Conservation (phyloP, 345 rosid genomes). For the Kernera saxatilis region DNA sequence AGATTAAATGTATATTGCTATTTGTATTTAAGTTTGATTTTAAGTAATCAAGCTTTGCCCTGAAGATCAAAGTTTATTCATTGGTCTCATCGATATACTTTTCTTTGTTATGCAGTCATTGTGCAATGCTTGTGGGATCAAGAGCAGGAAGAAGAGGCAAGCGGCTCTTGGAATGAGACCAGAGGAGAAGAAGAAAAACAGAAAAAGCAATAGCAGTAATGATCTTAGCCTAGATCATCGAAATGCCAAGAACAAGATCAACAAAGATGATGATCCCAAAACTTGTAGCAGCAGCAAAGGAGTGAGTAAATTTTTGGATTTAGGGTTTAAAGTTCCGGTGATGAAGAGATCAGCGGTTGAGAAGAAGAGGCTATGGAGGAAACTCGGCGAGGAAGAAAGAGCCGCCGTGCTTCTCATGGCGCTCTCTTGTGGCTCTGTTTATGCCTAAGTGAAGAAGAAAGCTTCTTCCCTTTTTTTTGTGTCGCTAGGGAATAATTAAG, state of each 20-base stretch:
- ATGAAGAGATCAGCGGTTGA: constrained; percentile 38
- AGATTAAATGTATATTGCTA: no score
- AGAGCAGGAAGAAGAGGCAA: constrained; percentile 90
- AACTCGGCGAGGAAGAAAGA: constrained; percentile 66
- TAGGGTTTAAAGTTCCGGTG: constrained; percentile 28
- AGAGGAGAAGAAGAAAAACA: constrained; percentile 43
- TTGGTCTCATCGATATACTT: background rate
- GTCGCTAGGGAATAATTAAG: constrained; percentile 4
- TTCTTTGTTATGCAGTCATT: constrained; percentile 48
- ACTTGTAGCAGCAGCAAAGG: background rate
- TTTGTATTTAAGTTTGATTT: no score
- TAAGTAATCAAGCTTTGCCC: no score
- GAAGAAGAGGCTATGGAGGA: constrained; percentile 53
- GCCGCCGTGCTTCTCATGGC: constrained; percentile 93
- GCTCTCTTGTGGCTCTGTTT: constrained; percentile 71
- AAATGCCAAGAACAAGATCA: background rate
- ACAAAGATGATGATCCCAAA: background rate
- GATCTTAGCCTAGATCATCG: constrained; percentile 10
- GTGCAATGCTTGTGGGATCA: constrained; percentile 97
- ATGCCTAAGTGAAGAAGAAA: constrained; percentile 35
- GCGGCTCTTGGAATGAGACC: constrained; percentile 47
- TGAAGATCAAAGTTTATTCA: background rate
- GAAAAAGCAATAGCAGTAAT: constrained; percentile 20
- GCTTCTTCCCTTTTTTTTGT: background rate
- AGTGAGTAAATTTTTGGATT: constrained; percentile 9